These are phyloP conservation scores for Saturnispora mendoncae DNA, from an alignment of 805 yeast species.

Conservation along the genomic window DNA sequence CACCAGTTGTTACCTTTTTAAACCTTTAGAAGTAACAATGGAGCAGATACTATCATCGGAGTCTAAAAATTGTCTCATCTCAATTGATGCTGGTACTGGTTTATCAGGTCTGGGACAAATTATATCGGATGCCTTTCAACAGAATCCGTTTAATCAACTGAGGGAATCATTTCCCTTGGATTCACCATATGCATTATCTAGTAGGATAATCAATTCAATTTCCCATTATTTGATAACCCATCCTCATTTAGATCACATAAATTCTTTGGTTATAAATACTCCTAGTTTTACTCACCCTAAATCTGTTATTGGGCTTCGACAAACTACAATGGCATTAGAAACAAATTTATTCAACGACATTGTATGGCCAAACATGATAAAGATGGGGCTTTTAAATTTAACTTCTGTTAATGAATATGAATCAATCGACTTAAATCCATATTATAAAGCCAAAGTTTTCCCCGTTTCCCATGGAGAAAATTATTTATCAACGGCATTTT, in stretches of 20 bases:
- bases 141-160: background rate
- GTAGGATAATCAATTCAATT: constrained; percentile 29
- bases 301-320: constrained; percentile 42
- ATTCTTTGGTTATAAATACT: constrained; percentile 61
- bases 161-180: too few species aligned
- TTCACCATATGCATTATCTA: background rate
- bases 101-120: constrained; percentile 1
- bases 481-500: constrained; percentile 46
- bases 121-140: background rate
- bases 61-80: constrained; percentile 34
- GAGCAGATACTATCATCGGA: constrained; percentile 26
- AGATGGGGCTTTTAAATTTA: constrained; percentile 21
- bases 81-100: constrained; percentile 73
- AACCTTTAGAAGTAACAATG: constrained; percentile 39
- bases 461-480: constrained; percentile 31
- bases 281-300: constrained; percentile 40
- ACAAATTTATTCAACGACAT: constrained; percentile 59
- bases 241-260: constrained; percentile 76
- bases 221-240: constrained; percentile 57
- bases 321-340: constrained; percentile 45
- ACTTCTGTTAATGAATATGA: constrained; percentile 15
- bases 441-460: constrained; percentile 36
- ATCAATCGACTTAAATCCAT: constrained; percentile 19
- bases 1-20: constrained; percentile 61
- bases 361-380: constrained; percentile 70